Base-by-base conservation (phyloP, 768 basidiomycete species). In the Hypsizygus marmoreus region DNA sequence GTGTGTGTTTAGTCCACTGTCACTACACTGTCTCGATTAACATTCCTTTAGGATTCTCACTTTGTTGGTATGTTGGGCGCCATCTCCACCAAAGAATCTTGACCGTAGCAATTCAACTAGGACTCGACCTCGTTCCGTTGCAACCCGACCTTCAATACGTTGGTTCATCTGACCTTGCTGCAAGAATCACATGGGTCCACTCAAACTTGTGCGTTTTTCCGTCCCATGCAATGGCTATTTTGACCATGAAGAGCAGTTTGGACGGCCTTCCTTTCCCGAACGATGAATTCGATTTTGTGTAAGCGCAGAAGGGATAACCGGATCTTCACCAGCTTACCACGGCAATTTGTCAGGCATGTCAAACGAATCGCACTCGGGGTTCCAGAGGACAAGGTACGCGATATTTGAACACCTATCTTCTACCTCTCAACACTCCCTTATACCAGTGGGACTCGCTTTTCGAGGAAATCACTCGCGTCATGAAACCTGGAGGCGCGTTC, bases 221-320 rank as follows among this genome's bases (percentile, higher is more conserved):
- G 25, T 43, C 37, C 26, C 41, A 26, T 42, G 31, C 32, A 19
- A 42, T 37, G 17, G 37, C 39, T n/a, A 37, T 43, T 31, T 40
- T 35, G 36, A 39, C 38, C 16, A 17, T 23, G 23, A 22, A 45
- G 49, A 61, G 6, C 50, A 88, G 86, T 60, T 68, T 90, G 19
- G 83, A 88, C 44, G 70, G 71, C 0, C 74, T 90, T 41, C 86
- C 88, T 0, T 90, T 90, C 58, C 74, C 74, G 6, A 73, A 81
- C 50, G 82, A 81, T 24, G 82, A 88, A 57, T 90, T 90, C 57
- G 88, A 90, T 60, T 88, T 78, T 60, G 82, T 89, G 84, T 88
- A 65, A 59, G 84, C 67, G 14, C 24, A 34, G 13, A 41, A 23
- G 17, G 5, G 12, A 25, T 9, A 22, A 41, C 26, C 23, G n/a